Evolutionary conservation across 2,329 filamentous ascomycete species (phyloP), one percentile per base, ranked within the genome.

Genomic region (Ophiostoma ulmi): DNA sequence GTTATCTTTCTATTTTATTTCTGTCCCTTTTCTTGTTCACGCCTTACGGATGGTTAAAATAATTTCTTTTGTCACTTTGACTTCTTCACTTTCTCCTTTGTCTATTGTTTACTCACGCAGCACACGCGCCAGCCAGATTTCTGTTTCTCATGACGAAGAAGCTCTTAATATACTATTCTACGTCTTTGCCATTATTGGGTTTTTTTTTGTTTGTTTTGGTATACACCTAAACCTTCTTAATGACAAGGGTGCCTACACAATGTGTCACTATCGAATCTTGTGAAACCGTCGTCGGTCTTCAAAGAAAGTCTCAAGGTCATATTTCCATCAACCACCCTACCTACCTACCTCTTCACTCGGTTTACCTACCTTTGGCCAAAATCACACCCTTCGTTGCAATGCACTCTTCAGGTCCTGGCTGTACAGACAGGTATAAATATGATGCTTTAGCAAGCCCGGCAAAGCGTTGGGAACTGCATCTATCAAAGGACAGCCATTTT

Each of bases 31-130:
- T 44, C 17, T 13, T 22, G 6, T 61, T 36, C 31, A 71, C 55
- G 61, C 31, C 35, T 39, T 38, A 58, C 13, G 61, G 61, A 64
- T 31, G 61, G 61, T 31, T 31, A 64, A 64, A 64, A 64, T 38
- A 38, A 8, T 36, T 31, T 36, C 31, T 20, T 64, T 38, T 38
- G 20, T 36, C 35, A n/a, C 35, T 36, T 26, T 13, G 4, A 26
- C 44, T 48, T 48, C 20, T n/a, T 13, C 26, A 58, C 22, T 14
- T 13, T 58, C 10, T n/a, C 4, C 7, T 58, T 58, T 26, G 3
- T 58, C 5, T 58, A 8, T 10, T 58, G 4, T 8, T 26, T 58
- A 26, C 52, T 48, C 22, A 17, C 35, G 35, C 61, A 64, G 61
- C 61, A 64, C 52, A 58, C 52, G 52, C 52, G 44, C n/a, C 52